Evolutionary conservation across 352 stramenopile species (phyloP).

Genomic region (Globisporangium viniferum): DNA sequence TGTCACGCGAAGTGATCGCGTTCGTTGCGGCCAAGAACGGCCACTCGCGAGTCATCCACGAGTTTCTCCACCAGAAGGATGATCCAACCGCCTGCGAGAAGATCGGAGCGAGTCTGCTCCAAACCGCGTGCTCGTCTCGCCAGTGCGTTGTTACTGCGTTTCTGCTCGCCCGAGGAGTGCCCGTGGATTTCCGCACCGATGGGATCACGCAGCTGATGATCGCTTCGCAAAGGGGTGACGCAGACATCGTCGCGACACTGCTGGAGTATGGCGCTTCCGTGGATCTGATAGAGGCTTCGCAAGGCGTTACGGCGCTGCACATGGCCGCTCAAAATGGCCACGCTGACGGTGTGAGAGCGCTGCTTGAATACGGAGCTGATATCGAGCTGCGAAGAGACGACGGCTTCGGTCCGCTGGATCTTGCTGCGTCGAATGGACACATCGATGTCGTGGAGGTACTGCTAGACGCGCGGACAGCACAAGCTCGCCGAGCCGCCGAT

Average conservation of each 20-base stretch:
- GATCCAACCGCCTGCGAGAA: background rate
- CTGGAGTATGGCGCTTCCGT: background rate
- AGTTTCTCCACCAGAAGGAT: slow-evolving; percentile 8
- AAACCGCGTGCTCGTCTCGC: slow-evolving; percentile 1
- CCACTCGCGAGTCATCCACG: background rate
- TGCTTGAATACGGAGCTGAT: slow-evolving; percentile 7
- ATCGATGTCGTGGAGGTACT: slow-evolving; percentile 1
- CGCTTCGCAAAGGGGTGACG: slow-evolving; percentile 5
- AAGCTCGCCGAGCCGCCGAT: background rate
- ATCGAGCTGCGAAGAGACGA: slow-evolving; percentile 4
- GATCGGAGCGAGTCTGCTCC: slow-evolving; percentile 11
- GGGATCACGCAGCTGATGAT: slow-evolving; percentile 14
- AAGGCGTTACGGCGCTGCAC: slow-evolving; percentile 9
- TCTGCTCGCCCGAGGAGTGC: slow-evolving; percentile 4
- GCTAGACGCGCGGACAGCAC: background rate
- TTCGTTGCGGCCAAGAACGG: slow-evolving; percentile 6
- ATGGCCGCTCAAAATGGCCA: slow-evolving; percentile 15
- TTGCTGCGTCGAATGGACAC: slow-evolving; percentile 11
- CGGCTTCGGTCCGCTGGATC: slow-evolving; percentile 2
- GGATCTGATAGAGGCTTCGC: background rate
- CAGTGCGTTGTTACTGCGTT: background rate
- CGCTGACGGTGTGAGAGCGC: background rate
- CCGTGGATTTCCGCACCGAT: background rate
- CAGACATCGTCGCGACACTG: background rate
- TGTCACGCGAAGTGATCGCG: background rate